Conservation (phyloP, 176 grass and related monocot genomes). For the Aegilops umbellulata region DNA sequence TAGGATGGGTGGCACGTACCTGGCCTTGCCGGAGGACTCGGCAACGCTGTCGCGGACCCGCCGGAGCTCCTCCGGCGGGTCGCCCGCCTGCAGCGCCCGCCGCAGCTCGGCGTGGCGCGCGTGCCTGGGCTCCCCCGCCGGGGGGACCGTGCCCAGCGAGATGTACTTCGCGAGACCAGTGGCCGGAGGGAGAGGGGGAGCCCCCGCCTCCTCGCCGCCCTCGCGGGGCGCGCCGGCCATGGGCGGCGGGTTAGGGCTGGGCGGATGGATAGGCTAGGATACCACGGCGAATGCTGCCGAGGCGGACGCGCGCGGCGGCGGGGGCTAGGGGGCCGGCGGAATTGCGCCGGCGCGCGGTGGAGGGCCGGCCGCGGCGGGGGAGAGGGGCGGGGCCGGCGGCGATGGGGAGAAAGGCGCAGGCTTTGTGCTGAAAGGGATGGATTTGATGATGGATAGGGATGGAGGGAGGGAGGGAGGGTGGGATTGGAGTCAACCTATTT, state of each 20-base stretch:
- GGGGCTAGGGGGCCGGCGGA: background rate
- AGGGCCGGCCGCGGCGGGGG: background rate
- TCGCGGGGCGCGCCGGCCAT: constrained; percentile 51
- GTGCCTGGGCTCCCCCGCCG: constrained; percentile 47
- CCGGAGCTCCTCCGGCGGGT: constrained; percentile 58
- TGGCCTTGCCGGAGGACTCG: constrained; percentile 51
- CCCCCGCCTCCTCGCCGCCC: constrained; percentile 1
- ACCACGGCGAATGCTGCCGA: background rate
- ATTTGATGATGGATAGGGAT: background rate
- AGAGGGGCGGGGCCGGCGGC: background rate
- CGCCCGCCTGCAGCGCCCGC: constrained; percentile 57
- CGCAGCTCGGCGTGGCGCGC: constrained; percentile 55
- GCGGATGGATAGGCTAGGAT: no score
- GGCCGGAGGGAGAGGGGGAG: constrained; percentile 9
- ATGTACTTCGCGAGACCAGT: constrained; percentile 47
- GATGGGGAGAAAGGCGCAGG: background rate
- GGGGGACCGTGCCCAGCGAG: constrained; percentile 43
- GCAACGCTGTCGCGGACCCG: constrained; percentile 53
- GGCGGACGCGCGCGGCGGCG: background rate
- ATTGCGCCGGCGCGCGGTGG: background rate
- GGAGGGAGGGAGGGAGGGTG: background rate
- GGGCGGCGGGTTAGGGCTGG: constrained; percentile 7
- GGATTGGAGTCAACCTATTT: constrained; percentile 31
- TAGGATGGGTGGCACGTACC: constrained; percentile 24
- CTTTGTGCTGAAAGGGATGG: background rate